A percentile compares a stretch with the other conserved stretches of the same genome.
phyloP scores from a whole-genome alignment of 192 early-diverging fungal species.

The Coemansia guatemalensis region DNA sequence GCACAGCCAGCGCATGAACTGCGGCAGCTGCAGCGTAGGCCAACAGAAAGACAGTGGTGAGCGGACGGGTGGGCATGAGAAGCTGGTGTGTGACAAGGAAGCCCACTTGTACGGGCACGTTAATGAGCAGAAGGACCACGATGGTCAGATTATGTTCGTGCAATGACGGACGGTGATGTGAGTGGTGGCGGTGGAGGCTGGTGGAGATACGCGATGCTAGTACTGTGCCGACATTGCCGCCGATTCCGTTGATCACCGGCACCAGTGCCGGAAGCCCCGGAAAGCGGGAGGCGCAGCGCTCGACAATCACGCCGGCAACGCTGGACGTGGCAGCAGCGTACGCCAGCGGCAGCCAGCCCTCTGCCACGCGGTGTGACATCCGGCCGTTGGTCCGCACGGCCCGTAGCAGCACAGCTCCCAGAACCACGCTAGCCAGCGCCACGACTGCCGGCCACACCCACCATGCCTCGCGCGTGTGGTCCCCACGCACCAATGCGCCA shows the following conservation, averaged over 20 bases:
- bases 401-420: constrained; percentile 38
- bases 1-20: constrained; percentile 56
- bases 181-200: constrained; percentile 57
- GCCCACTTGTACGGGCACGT: constrained; percentile 65
- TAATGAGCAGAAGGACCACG: constrained; percentile 62
- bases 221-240: constrained; percentile 79
- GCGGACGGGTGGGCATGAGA: constrained; percentile 50
- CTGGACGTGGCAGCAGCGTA: constrained; percentile 73
- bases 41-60: constrained; percentile 49
- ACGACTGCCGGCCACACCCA: constrained; percentile 44
- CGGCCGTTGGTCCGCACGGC: constrained; percentile 60
- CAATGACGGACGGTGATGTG: constrained; percentile 7
- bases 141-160: constrained; percentile 54
- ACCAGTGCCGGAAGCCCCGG: constrained; percentile 49
- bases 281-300: constrained; percentile 24
- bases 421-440: constrained; percentile 43
- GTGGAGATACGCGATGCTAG: constrained; percentile 77
- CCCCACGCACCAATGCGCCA: constrained; percentile 14
- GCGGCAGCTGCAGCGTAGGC: constrained; percentile 59
- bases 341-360: constrained; percentile 76
- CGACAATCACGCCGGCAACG: constrained; percentile 45
- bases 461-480: background rate
- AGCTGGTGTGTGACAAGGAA: constrained; percentile 58
- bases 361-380: constrained; percentile 63
- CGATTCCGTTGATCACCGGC: constrained; percentile 57